Base-by-base conservation (phyloP, 208 protist genomes). In the Angomonas deanei region DNA sequence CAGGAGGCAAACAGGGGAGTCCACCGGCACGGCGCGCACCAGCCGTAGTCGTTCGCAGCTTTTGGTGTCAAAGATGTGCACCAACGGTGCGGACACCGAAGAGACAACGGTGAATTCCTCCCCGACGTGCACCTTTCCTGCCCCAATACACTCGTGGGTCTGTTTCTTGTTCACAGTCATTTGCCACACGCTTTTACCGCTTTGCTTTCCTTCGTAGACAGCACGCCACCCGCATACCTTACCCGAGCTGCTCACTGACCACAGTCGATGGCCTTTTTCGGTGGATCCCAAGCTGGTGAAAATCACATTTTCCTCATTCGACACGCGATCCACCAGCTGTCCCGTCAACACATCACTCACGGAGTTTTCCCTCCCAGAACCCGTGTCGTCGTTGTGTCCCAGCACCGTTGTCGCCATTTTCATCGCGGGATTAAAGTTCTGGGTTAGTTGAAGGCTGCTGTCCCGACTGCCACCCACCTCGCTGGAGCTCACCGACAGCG, bases 141-240 rank as follows among this genome's bases (percentile, higher is more conserved):
- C 77, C 6, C 86, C 86, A 24, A 50, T 62, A 58, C 82, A 88
- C 30, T 77, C 73, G 15, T 70, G 70, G 21, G 47, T 66, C 55
- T 80, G 75, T 24, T 61, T 42, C 33, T 23, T 27, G n/a, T 76
- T 74, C 23, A 80, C 24, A 0, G 80, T 80, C 75, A 94, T 91
- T 48, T 82, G 64, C 79, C 79, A 88, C 13, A 66, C 53, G 5
- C 38, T 50, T 8, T 58, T 26, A 8, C 58, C 34, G 39, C 13
- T 39, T 0, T 34, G 54, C 23, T 64, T 56, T 19, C 30, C 15
- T 23, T 80, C 80, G 11, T 39, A 26, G n/a, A 74, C 50, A 21
- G 80, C 76, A 48, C 79, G 81, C 87, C 87, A 93, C 59, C 85
- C 79, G 39, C 79, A 61, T n/a, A 93, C 84, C 15, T 68, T 69